Percentiles rank a stretch among this genome's conserved stretches.
Conservation (phyloP, 169 alveolate species). For the Cryptosporidium baileyi region DNA sequence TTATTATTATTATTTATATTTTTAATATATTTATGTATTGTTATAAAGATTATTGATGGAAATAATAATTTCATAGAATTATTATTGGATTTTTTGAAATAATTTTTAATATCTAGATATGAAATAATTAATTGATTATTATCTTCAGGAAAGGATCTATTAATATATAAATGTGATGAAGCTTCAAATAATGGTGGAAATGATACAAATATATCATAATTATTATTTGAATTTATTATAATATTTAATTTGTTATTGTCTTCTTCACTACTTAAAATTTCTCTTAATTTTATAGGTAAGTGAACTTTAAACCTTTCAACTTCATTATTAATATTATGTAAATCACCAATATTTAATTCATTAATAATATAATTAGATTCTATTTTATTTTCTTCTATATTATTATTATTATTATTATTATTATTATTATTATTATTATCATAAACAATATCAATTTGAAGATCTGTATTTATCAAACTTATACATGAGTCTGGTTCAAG, state of each 20-base stretch:
- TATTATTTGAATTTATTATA: background rate
- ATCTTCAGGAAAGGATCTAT: slow-evolving; percentile 56
- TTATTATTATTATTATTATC: background rate
- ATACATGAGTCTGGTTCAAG: slow-evolving; percentile 39
- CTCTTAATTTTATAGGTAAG: slow-evolving; percentile 7
- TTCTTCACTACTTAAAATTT: background rate
- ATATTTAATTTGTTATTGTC: background rate
- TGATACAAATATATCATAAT: slow-evolving; percentile 58
- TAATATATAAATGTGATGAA: slow-evolving; percentile 3
- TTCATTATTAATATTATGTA: background rate
- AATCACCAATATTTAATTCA: background rate
- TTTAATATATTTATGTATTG: background rate
- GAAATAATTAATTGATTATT: slow-evolving; percentile 1
- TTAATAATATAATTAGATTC: too few relatives aligned
- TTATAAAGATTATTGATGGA: slow-evolving; percentile 6
- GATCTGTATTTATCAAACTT: slow-evolving; percentile 46
- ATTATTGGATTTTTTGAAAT: background rate
- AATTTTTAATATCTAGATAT: background rate
- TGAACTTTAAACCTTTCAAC: background rate
- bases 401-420: background rate
- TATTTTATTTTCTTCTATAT: background rate
- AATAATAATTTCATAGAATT: background rate
- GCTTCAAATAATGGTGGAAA: slow-evolving; percentile 67
- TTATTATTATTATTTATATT: background rate
- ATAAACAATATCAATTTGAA: background rate